Base-by-base conservation (phyloP, 129 eudicot species). In the Saussurea involucrata region DNA sequence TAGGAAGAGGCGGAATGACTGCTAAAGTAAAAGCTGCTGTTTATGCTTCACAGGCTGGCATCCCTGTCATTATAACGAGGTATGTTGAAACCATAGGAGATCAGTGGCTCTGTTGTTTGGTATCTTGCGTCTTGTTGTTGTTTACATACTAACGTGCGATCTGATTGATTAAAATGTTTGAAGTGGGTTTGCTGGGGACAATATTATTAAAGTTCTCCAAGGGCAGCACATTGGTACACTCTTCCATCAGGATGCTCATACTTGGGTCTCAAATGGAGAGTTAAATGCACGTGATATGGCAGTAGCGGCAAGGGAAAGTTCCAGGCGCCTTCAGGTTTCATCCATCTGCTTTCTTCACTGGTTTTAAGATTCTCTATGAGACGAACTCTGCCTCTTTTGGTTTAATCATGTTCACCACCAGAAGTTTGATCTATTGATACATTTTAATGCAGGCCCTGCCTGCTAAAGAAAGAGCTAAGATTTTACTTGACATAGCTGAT, bases 21-120 rank as follows among this genome's bases (percentile, higher is more conserved):
- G 98, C 98, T 68, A 94, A 94, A 86, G 98, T 94, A 9, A 94
- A 94, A 91, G 98, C 98, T 65, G 97, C 98, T 71, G 93, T 87
- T 69, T 85, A 94, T 84, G 96, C 98, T 66, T 93, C 98, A 68
- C 81, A 91, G 83, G 96, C 96, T 68, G 98, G 98, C 74, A 87
- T 94, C 34, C 98, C 98, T 68, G 98, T 94, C 20, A 81, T 94
- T 66, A 91, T 94, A 36, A 91, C 98, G 85, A 93, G 98, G 98
- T 88, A 79, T 15, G 34, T 42, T 42, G 46, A 8, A 37, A 37
- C 46, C 46, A 37, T 37, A 37, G 9, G 46, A 7, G 13, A 49
- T 17, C 20, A 15, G 18, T 13, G 72, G 68, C 20, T 5, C 32
- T 65, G 24, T 44, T 63, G 24, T 74, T n/a, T n/a, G n/a, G n/a